Percentiles rank a stretch among this genome's conserved stretches.
Conservation (phyloP, 2,329 filamentous ascomycete species). For the Epichloe amarillans region DNA sequence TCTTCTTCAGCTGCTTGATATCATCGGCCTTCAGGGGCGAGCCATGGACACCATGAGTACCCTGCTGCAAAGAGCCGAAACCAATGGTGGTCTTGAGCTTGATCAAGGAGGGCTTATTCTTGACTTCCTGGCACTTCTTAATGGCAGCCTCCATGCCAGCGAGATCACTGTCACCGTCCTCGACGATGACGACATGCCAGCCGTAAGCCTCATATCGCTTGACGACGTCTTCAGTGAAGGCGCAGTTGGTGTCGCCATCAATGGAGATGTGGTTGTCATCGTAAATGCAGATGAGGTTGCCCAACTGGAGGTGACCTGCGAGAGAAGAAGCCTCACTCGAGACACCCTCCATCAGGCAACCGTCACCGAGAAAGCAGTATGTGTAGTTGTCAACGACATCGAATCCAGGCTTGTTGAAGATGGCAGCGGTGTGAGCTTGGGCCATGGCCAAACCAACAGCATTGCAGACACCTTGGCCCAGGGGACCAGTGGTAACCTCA, state of each 20-base stretch:
- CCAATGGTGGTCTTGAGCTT: conserved; percentile 96
- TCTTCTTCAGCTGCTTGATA: conserved; percentile 82
- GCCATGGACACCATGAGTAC: conserved; percentile 91
- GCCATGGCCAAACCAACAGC: conserved; percentile 96
- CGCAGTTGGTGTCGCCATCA: conserved; percentile 88
- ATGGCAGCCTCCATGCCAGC: conserved; percentile 80
- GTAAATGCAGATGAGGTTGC: conserved; percentile 93
- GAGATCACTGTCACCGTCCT: conserved; percentile 81
- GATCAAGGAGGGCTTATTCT: conserved; percentile 93
- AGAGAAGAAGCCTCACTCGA: conserved; percentile 83
- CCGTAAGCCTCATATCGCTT: conserved; percentile 96
- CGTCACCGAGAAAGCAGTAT: conserved; percentile 93
- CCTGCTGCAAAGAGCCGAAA: conserved; percentile 84
- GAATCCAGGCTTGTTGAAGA: conserved; percentile 95
- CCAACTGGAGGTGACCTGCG: conserved; percentile 92
- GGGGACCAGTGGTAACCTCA: conserved; percentile 95
- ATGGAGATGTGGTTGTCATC: conserved; percentile 97
- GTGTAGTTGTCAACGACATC: conserved; percentile 93
- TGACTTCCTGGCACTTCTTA: conserved; percentile 71
- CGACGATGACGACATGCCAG: conserved; percentile 80
- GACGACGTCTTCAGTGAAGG: conserved; percentile 92
- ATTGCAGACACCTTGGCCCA: conserved; percentile 94
- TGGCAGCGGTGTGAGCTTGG: conserved; percentile 77
- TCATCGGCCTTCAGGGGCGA: conserved; percentile 92
- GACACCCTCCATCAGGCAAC: conserved; percentile 97